Evolutionary conservation across 805 yeast genomes (phyloP), one percentile per base, ranked within the genome.

Genomic region (Starmera amethionina): DNA sequence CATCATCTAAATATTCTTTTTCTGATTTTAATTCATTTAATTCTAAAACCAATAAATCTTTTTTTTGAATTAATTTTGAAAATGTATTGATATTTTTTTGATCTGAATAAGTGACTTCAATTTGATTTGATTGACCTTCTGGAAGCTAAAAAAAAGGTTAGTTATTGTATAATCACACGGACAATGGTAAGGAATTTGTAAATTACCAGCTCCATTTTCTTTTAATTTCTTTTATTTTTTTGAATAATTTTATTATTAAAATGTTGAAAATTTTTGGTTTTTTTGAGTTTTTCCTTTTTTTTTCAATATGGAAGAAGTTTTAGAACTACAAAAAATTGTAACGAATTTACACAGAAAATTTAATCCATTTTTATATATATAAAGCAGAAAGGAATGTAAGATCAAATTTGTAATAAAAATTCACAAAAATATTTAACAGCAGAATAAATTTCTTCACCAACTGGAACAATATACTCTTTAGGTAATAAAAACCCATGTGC

Each of bases 71-170:
- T 46, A 88, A 68, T 36, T 88, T 82, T 13, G 96, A 85, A 56
- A 93, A 90, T 57, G 77, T 77, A 62, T 90, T 93, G 65, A 90
- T 90, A 55, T 76, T 76, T 56, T 83, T 79, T 64, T 90, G 98
- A 58, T 90, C 97, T 42, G 75, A 52, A 34, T 55, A 58, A 6
- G 63, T 55, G 6, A 67, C 72, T 43, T 63, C 63, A 6, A 58
- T 59, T 36, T 54, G 60, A 42, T 67, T 67, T 45, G 57, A 53
- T 46, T 64, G 56, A 1, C 72, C 72, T 45, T 66, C 67, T 8
- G 72, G 71, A 29, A 67, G 50, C 47, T 50, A 18, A 33, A 33
- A 18, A 33, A 34, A 30, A 31, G 31, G 35, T 39, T 32, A 27
- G 38, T 10, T 14, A 2, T 29, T 3, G 6, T 38, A 5, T 6